Evolutionary conservation across 2,329 filamentous ascomycete genomes (phyloP).

Genomic region (Botryosphaeria agaves): DNA sequence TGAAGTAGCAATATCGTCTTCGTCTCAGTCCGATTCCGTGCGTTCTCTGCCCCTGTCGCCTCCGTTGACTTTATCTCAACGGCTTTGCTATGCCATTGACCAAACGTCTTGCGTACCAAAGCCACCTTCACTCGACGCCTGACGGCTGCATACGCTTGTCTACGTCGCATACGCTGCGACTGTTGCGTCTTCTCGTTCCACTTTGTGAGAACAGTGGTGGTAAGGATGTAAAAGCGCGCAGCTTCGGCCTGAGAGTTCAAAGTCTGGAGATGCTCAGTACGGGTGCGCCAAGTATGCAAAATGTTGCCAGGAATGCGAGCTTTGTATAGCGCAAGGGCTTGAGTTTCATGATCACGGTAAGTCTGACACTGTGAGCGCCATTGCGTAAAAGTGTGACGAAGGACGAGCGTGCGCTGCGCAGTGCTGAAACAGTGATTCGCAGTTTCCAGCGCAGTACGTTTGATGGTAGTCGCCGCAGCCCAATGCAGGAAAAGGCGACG

Average conservation of each 20-base stretch:
- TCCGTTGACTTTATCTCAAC: no score
- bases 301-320: slow-evolving; percentile 19
- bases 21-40: background rate
- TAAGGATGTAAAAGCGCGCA: slow-evolving; percentile 38
- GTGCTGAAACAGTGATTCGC: background rate
- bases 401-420: background rate
- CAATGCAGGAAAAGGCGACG: no score
- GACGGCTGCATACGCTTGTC: slow-evolving; percentile 37
- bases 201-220: slow-evolving; percentile 28
- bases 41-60: no score
- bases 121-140: slow-evolving; percentile 36
- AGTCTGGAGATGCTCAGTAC: slow-evolving; percentile 24
- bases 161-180: slow-evolving; percentile 32
- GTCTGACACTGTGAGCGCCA: background rate
- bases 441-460: background rate
- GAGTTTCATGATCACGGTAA: slow-evolving; percentile 8
- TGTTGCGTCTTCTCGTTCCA: slow-evolving; percentile 34
- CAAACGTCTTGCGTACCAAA: slow-evolving; percentile 27
- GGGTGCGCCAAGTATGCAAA: slow-evolving; percentile 17
- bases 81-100: slow-evolving; percentile 19
- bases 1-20: slow-evolving; percentile 10
- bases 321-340: slow-evolving; percentile 24
- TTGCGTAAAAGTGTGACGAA: background rate
- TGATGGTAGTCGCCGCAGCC: background rate
- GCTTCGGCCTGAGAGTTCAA: slow-evolving; percentile 36